Conservation (phyloP, 169 alveolate genomes). For the Babesia bovis region DNA sequence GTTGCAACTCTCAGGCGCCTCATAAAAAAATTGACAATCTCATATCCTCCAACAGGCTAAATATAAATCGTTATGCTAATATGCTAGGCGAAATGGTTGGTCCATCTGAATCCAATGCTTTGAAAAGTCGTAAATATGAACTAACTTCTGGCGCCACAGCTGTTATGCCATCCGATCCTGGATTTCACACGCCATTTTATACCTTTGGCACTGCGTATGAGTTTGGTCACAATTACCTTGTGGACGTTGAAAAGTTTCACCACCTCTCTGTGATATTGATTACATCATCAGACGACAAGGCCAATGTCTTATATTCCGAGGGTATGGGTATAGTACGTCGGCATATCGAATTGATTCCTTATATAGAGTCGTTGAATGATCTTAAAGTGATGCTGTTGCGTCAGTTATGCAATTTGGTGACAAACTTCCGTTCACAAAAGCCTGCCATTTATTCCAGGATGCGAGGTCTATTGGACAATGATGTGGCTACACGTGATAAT, state of each 20-base stretch:
- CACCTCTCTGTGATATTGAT: slow-evolving; percentile 13
- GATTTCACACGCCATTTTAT: slow-evolving; percentile 6
- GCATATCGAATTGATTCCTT: slow-evolving; percentile 31
- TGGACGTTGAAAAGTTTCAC: slow-evolving; percentile 41
- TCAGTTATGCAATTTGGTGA: slow-evolving; percentile 20
- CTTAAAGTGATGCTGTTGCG: slow-evolving; percentile 2
- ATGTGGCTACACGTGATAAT: background rate
- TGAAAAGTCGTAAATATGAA: background rate
- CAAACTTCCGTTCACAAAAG: background rate
- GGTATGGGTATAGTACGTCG: slow-evolving; percentile 29
- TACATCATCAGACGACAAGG: slow-evolving; percentile 23
- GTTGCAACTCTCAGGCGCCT: background rate
- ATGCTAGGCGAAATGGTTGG: slow-evolving; percentile 15
- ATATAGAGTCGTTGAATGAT: slow-evolving; percentile 30
- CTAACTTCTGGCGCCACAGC: background rate
- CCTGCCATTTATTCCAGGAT: background rate
- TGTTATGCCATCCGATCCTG: background rate
- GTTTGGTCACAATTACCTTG: slow-evolving; percentile 26
- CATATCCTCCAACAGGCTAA: background rate
- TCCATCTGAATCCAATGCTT: slow-evolving; percentile 20
- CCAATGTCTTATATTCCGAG: slow-evolving; percentile 10
- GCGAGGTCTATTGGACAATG: background rate
- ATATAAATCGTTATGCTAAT: background rate
- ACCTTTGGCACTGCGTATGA: slow-evolving; percentile 29
- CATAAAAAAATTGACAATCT: too few species aligned